A percentile compares a stretch with the other conserved stretches of the same genome.
Conservation (phyloP, 768 basidiomycete genomes). For the Termitomyces sp. region DNA sequence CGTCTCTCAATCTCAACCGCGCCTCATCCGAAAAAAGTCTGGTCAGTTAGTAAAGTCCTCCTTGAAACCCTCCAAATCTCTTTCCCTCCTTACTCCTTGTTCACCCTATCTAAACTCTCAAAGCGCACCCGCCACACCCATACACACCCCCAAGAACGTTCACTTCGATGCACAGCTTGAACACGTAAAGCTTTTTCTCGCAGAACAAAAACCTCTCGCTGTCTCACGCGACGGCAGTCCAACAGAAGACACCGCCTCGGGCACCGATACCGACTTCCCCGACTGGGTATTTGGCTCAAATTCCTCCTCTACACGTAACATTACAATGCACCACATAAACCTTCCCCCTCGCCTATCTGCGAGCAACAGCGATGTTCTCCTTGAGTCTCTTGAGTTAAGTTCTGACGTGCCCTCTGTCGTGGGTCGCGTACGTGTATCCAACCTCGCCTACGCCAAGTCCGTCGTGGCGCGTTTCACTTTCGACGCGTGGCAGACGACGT, state of each 20-base stretch:
- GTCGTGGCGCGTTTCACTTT: constrained; percentile 89
- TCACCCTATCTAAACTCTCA: constrained; percentile 33
- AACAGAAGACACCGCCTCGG: constrained; percentile 68
- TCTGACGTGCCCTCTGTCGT: constrained; percentile 48
- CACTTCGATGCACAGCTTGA: constrained; percentile 92
- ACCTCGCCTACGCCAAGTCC: constrained; percentile 84
- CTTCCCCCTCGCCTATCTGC: constrained; percentile 44
- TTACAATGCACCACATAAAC: constrained; percentile 63
- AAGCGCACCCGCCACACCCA: constrained; percentile 82
- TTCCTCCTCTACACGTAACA: constrained; percentile 24
- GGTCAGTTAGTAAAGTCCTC: constrained; percentile 92
- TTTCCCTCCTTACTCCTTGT: constrained; percentile 47
- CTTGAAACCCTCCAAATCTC: constrained; percentile 64
- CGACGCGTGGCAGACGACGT: constrained; percentile 94
- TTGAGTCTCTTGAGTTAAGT: constrained; percentile 52
- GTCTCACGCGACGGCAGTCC: constrained; percentile 91
- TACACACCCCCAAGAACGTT: constrained; percentile 65
- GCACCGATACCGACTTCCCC: constrained; percentile 74
- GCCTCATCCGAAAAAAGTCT: constrained; percentile 83
- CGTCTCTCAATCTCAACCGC: constrained; percentile 24
- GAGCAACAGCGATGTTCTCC: constrained; percentile 35
- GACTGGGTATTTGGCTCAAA: constrained; percentile 54
- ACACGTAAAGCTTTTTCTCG: constrained; percentile 90
- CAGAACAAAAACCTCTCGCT: constrained; percentile 91
- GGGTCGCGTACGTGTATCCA: constrained; percentile 77